A percentile compares a stretch with the other conserved stretches of the same genome.
Evolutionary conservation across 2,329 filamentous ascomycete genomes (phyloP).

Genomic region (Saccharata proteae): DNA sequence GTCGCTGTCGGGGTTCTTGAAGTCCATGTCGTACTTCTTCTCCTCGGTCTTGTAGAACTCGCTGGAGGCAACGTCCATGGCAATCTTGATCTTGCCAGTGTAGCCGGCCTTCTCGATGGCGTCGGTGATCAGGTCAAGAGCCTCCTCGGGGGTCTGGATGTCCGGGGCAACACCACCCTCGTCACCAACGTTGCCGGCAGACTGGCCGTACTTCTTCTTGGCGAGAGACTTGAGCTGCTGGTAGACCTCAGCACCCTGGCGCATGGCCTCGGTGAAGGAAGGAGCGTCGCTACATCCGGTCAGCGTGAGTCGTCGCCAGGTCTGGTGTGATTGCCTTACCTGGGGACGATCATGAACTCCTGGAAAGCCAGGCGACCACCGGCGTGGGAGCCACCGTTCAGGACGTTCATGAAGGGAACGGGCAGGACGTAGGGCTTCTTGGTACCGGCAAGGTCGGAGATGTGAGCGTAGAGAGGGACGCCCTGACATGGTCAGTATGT

Average conservation of each 20-base stretch:
- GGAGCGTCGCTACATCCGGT: constrained; percentile 53
- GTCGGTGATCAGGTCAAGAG: constrained; percentile 87
- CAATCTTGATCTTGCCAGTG: constrained; percentile 91
- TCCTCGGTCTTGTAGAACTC: constrained; percentile 95
- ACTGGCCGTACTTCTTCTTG: constrained; percentile 99
- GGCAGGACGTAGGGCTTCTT: constrained; percentile 44
- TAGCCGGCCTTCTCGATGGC: constrained; percentile 94
- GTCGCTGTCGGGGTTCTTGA: constrained; percentile 99
- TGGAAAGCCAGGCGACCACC: constrained; percentile 69
- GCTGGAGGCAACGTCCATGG: constrained; percentile 97
- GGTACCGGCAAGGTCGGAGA: constrained; percentile 40
- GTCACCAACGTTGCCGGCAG: constrained; percentile 96
- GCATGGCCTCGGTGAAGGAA: constrained; percentile 89
- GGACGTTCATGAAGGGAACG: constrained; percentile 47
- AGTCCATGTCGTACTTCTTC: constrained; percentile 99
- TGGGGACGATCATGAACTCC: constrained; percentile 44
- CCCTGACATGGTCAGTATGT: constrained; percentile 18
- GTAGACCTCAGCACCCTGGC: constrained; percentile 95
- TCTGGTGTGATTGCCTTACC: constrained; percentile 19
- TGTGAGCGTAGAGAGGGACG: constrained; percentile 46
- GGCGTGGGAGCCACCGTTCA: constrained; percentile 75
- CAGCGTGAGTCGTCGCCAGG: constrained; percentile 4
- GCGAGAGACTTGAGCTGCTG: constrained; percentile 91
- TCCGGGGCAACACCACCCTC: constrained; percentile 99
- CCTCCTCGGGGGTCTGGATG: constrained; percentile 94